phyloP scores from a whole-genome alignment of 768 basidiomycete species.

The Lactarius pseudohatsudake region DNA sequence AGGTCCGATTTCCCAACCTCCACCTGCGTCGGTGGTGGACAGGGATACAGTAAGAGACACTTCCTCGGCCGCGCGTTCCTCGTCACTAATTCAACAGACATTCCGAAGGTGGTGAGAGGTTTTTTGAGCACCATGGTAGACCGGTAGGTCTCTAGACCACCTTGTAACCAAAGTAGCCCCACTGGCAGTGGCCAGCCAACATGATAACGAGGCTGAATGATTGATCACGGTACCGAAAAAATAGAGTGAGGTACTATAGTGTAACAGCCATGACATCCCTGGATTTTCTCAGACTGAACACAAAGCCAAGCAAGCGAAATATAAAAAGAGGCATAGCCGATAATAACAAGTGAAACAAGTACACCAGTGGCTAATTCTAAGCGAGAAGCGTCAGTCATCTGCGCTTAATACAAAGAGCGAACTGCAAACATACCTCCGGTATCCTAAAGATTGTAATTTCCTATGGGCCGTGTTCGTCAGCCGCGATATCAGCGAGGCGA shows the following conservation, averaged over 20 bases:
- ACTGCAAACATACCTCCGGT: slow-evolving; percentile 62
- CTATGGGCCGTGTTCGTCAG: slow-evolving; percentile 34
- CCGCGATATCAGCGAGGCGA: neutral
- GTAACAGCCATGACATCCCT: neutral
- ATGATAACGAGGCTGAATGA: neutral
- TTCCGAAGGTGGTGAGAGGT: slow-evolving; percentile 61
- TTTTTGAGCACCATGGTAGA: slow-evolving; percentile 46
- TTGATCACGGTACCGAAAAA: neutral
- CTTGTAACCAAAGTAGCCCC: neutral
- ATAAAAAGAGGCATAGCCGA: slow-evolving; percentile 20
- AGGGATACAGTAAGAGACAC: slow-evolving; percentile 65
- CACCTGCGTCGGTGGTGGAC: neutral
- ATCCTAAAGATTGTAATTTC: slow-evolving; percentile 91
- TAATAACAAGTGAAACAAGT: slow-evolving; percentile 15
- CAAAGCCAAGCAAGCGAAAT: neutral
- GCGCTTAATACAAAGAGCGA: neutral
- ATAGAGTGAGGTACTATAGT: neutral
- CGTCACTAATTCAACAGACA: slow-evolving; percentile 60
- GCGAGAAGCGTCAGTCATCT: neutral
- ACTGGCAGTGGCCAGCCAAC: neutral
- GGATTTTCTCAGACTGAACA: too few species aligned
- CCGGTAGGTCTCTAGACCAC: neutral
- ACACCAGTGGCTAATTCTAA: slow-evolving; percentile 23
- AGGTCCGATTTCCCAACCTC: too few species aligned
- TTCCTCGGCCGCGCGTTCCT: slow-evolving; percentile 61